Base-by-base conservation (phyloP, 768 basidiomycete species). In the Leucosporidium yakuticum region DNA sequence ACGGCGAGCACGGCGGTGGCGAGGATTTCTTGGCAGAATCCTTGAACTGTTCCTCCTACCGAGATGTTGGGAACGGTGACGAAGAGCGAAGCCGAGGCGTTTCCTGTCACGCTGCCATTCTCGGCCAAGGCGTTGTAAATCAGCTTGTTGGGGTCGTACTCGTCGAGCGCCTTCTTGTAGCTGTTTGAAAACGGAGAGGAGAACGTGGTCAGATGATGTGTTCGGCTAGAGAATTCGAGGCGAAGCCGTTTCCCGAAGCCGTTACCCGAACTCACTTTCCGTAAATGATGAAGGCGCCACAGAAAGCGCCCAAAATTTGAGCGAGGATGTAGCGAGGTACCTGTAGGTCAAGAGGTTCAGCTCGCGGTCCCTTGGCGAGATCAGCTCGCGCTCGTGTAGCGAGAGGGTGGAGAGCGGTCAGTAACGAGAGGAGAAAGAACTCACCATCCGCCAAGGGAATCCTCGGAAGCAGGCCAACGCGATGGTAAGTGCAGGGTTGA, bases 321-420 rank as follows among this genome's bases (percentile, higher is more conserved):
- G 70, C 70, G 1, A 71, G 2, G 51, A 71, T 47, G 61, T 71
- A 71, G 4, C 70, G 70, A 2, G 70, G 70, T 2, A 71, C 70
- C 59, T 9, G 17, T 4, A 14, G 9, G 1, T 11, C 29, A 39
- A 20, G 27, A 4, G 15, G 11, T 6, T n/a, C 39, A 44, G 39
- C 14, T 44, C 39, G 39, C 39, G 39, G 6, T 44, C 39, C 6
- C 5, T 36, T 5, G 12, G 34, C 34, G 39, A n/a, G n/a, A n/a
- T n/a, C n/a, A n/a, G n/a, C n/a, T n/a, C n/a, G n/a, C n/a, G n/a
- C n/a, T n/a, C n/a, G n/a, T n/a, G n/a, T n/a, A n/a, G n/a, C n/a
- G n/a, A n/a, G n/a, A n/a, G 47, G 47, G 47, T 48, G 14, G 21
- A 21, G 47, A 48, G 21, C 21, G 47, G 14, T 48, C 6, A 20